Base-by-base conservation (phyloP, 345 rosid species). In the Litchi chinensis region DNA sequence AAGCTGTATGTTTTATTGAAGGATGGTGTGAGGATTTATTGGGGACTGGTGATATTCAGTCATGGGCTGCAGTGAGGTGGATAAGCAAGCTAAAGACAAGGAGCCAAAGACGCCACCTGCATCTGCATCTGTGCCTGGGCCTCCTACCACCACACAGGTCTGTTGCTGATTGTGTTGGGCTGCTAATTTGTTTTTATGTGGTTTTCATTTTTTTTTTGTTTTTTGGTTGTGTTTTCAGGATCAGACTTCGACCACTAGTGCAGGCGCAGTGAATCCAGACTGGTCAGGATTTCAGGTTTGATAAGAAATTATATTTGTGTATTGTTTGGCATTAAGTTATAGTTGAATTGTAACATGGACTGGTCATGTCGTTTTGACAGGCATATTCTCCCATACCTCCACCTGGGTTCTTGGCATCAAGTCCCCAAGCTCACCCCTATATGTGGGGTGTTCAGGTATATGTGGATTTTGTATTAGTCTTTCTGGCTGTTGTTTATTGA, bases 371-470 rank as follows among this genome's bases (percentile, higher is more conserved):
- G 79, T 70, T 65, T 79, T 59, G 77, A 74, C 88, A 95, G 98
- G 92, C 97, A 18, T 94, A 91, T 89, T 91, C 98, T 81, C 96
- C 95, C 70, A 88, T 95, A 76, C 98, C 96, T 62, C 97, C 98
- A 16, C 99, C 90, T 88, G 98, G 99, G 26, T 95, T 88, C 88
- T 77, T 96, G 88, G 97, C 98, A 67, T 91, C 98, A 80, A 96
- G 92, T 86, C 98, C 99, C 79, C 99, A 96, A 85, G 92, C 97
- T 82, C 99, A 88, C 77, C 98, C 99, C 76, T 96, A 96, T 79
- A 94, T 96, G 99, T 96, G 99, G 99, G 98, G 99, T 4, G 99
- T 96, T 80, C 99, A 96, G 98, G 99, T 96, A 87, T 69, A 26
- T 73, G 65, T 10, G 44, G 68, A 77, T 76, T 72, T 57, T 71